A percentile compares a stretch with the other conserved stretches of the same genome.
These are phyloP conservation scores for Strigomonas oncopelti DNA, from an alignment of 208 protist species.

Conservation along the genomic window DNA sequence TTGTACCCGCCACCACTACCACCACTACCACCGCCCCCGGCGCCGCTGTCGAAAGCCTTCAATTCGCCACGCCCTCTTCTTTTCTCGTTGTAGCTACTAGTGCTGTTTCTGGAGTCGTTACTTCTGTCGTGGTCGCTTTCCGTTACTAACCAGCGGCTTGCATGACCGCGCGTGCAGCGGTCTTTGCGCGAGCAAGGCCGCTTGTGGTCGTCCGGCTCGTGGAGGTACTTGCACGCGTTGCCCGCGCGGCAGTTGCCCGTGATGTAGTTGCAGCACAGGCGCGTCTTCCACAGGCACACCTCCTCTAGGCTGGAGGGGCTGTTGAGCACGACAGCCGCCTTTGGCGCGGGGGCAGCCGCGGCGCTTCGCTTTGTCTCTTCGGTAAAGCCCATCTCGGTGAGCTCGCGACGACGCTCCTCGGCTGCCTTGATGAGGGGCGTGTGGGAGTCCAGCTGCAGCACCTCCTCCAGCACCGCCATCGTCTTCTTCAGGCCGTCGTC, in stretches of 20 bases:
- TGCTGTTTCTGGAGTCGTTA: not conserved
- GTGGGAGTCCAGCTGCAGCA: conserved; percentile 64
- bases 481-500: conserved; percentile 65
- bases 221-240: conserved; percentile 55
- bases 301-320: conserved; percentile 21
- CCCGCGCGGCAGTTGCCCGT: conserved; percentile 31
- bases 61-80: not conserved
- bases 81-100: not conserved
- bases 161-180: conserved; percentile 51
- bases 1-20: not conserved
- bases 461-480: conserved; percentile 71
- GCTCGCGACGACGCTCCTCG: conserved; percentile 42
- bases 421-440: conserved; percentile 70
- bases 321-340: not conserved
- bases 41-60: not conserved
- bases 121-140: conserved; percentile 7
- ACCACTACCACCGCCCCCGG: not conserved
- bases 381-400: conserved; percentile 15
- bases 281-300: conserved; percentile 58
- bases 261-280: conserved; percentile 71
- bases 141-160: conserved; percentile 50
- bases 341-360: not conserved
- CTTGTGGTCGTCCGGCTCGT: conserved; percentile 64
- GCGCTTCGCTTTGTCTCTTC: not conserved
- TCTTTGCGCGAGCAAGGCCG: conserved; percentile 66